Percentiles rank a stretch among this genome's conserved stretches.
These are phyloP conservation scores for Annona cherimola DNA, from an alignment of 164 flowering plant species.

Conservation along the genomic window DNA sequence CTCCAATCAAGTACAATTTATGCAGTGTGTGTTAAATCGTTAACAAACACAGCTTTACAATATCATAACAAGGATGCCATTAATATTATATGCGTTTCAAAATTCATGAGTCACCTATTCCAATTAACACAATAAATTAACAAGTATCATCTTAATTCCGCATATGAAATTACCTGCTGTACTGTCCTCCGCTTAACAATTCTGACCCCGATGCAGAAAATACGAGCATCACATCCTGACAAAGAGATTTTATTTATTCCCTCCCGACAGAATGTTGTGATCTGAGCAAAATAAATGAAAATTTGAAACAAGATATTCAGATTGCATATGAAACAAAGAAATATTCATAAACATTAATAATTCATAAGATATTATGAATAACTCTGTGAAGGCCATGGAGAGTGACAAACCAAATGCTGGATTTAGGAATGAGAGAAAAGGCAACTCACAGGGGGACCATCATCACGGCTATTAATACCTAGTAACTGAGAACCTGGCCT, in stretches of 20 bases:
- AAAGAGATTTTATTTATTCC: slow-evolving; percentile 70
- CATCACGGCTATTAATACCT: slow-evolving; percentile 98
- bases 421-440: slow-evolving; percentile 1
- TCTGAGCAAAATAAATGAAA: slow-evolving; percentile 31
- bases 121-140: no score
- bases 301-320: slow-evolving; percentile 13
- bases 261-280: slow-evolving; percentile 66
- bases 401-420: neutral
- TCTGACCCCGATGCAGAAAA: slow-evolving; percentile 90
- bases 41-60: no score
- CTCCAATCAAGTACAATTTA: no score
- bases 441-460: slow-evolving; percentile 83
- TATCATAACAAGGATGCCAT: no score
- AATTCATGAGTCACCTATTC: no score
- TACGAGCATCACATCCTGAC: slow-evolving; percentile 81
- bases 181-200: slow-evolving; percentile 70
- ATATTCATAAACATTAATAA: neutral
- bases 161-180: slow-evolving; percentile 51
- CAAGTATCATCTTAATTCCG: neutral
- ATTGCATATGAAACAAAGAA: neutral
- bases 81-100: no score
- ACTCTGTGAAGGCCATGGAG: neutral
- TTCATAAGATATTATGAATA: neutral
- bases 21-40: no score
- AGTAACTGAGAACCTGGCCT: slow-evolving; percentile 90